phyloP scores from a whole-genome alignment of 345 rosid genomes.

The Salix caprea region DNA sequence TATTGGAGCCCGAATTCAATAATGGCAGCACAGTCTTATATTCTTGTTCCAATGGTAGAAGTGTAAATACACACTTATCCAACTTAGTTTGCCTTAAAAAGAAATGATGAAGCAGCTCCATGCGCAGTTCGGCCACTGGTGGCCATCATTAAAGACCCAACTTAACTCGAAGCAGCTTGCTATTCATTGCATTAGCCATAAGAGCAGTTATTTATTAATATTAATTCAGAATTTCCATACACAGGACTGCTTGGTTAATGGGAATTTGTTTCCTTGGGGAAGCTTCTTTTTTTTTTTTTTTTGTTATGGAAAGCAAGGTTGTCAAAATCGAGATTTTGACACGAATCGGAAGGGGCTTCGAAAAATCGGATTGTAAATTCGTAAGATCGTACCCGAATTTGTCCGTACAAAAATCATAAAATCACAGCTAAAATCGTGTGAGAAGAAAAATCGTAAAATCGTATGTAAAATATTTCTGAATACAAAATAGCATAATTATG shows the following conservation, averaged over 20 bases:
- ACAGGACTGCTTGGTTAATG: not conserved
- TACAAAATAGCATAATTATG: too few relatives aligned
- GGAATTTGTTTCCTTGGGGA: not conserved
- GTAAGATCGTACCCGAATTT: too few relatives aligned
- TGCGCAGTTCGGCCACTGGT: constrained; percentile 19
- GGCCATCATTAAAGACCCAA: constrained; percentile 27
- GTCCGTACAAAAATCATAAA: too few relatives aligned
- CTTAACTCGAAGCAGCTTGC: constrained; percentile 21
- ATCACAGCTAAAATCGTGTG: too few relatives aligned
- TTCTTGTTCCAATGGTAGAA: not conserved
- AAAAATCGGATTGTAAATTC: too few relatives aligned
- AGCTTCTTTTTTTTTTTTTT: not conserved
- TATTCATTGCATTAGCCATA: constrained; percentile 18
- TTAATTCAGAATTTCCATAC: not conserved
- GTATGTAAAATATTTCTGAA: too few relatives aligned
- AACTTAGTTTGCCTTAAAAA: not conserved
- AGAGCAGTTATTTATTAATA: not conserved
- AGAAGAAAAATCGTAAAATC: too few relatives aligned
- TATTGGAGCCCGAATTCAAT: not conserved
- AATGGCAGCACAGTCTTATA: not conserved
- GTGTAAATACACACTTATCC: constrained; percentile 20
- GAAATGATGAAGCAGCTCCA: constrained; percentile 10
- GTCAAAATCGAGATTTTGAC: too few relatives aligned
- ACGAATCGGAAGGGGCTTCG: too few relatives aligned
- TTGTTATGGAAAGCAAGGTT: too few relatives aligned